A percentile compares a stretch with the other conserved stretches of the same genome.
Conservation (phyloP, 2,329 filamentous ascomycete species). For the Alternaria sp. region DNA sequence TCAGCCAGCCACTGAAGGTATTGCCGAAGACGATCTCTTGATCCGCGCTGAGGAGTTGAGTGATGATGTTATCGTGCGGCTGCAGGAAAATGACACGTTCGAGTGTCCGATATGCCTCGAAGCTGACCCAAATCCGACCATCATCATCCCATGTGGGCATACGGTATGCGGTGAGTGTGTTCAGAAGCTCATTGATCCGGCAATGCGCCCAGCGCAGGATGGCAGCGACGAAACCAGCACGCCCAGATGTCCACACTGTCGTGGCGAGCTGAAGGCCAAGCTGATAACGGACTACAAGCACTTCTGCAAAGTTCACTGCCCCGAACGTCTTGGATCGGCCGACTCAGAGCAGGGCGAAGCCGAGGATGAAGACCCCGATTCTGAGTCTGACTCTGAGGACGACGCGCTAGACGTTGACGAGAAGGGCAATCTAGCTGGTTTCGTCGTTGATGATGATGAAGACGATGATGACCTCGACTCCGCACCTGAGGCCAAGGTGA, state of each 20-base stretch:
- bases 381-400: constrained; percentile 48
- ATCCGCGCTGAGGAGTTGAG: constrained; percentile 69
- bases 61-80: constrained; percentile 69
- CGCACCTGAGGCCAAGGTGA: constrained; percentile 34
- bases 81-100: constrained; percentile 68
- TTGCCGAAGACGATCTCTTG: constrained; percentile 65
- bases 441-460: constrained; percentile 64
- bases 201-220: constrained; percentile 53
- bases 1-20: constrained; percentile 67
- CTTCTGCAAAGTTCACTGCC: constrained; percentile 77
- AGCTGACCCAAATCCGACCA: constrained; percentile 73
- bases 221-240: constrained; percentile 63
- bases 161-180: constrained; percentile 81
- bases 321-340: constrained; percentile 56
- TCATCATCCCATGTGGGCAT: constrained; percentile 86
- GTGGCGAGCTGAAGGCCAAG: constrained; percentile 69
- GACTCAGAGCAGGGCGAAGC: constrained; percentile 38
- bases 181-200: constrained; percentile 70
- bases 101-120: constrained; percentile 88
- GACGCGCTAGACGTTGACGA: constrained; percentile 52
- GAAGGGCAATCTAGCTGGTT: constrained; percentile 57
- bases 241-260: constrained; percentile 79
- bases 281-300: constrained; percentile 76
- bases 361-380: constrained; percentile 43
- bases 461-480: constrained; percentile 26